A percentile compares a stretch with the other conserved stretches of the same genome.
Conservation (phyloP, 2,329 filamentous ascomycete species). For the Pyrenochaeta sp. region DNA sequence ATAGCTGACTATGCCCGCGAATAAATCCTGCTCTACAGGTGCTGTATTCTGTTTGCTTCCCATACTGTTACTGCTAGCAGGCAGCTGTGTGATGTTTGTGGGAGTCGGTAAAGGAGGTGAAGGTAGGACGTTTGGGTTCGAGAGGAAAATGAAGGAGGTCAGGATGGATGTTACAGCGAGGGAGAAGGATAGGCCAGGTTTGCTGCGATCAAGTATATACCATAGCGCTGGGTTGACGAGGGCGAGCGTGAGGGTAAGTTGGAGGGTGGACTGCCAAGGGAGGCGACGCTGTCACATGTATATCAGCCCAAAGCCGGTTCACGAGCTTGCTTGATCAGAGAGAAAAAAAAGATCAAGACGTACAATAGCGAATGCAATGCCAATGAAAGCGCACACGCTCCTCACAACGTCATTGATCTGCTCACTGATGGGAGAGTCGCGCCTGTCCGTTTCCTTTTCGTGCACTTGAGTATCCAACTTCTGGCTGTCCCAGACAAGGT, state of each 20-base stretch:
- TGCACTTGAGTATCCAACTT: constrained; percentile 39
- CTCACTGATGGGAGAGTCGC: constrained; percentile 55
- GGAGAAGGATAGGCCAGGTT: constrained; percentile 82
- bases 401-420: constrained; percentile 80
- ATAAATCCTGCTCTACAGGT: constrained; percentile 29
- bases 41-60: constrained; percentile 2
- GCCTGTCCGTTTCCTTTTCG: constrained; percentile 40
- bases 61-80: constrained; percentile 11
- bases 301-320: constrained; percentile 6
- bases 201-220: constrained; percentile 94
- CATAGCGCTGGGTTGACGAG: constrained; percentile 92
- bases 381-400: constrained; percentile 75
- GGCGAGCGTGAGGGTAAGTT: constrained; percentile 87
- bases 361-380: constrained; percentile 84
- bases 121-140: constrained; percentile 82
- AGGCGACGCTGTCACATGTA: constrained; percentile 73
- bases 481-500: constrained; percentile 72
- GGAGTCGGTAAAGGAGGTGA: constrained; percentile 35
- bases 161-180: constrained; percentile 76
- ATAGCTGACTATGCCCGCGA: constrained; percentile 66
- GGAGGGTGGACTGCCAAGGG: constrained; percentile 93
- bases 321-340: too few species aligned
- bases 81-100: constrained; percentile 34
- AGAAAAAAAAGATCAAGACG: constrained; percentile 48
- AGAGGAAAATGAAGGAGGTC: constrained; percentile 75